Evolutionary conservation across 2,329 filamentous ascomycete genomes (phyloP), one percentile per base, ranked within the genome.

Genomic region (Fusarium acutatum): DNA sequence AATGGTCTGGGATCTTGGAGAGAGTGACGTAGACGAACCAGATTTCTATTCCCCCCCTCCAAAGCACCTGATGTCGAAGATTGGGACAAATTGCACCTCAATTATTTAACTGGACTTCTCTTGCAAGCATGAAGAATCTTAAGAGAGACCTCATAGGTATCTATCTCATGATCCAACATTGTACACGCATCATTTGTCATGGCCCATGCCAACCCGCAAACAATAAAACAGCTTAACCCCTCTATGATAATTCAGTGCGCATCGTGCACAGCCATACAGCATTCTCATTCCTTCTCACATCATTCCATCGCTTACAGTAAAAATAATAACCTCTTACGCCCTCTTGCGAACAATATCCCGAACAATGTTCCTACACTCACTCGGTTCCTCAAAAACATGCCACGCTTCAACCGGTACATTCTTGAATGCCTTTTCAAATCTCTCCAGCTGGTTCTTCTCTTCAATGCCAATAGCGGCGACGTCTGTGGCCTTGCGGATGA

Each of bases 351-450:
- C 56, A 12, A 76, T 67, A 41, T 78, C 74, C 53, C 75, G 74
- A 17, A 83, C 77, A 65, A 83, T 78, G 41, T 74, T 60, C 22
- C 77, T 64, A 50, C 89, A 91, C 82, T 97, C 94, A 43, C 86
- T 83, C 1, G 96, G 91, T 34, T 94, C 88, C 66, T 94, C 90
- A 80, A 97, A 98, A 0, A 97, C 91, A 78, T 91, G 89, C 95
- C 96, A 98, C 0, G 91, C 82, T 32, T 88, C 84, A 47, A 84
- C 86, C 0, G 95, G 93, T 14, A 98, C 86, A 44, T 87, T 91
- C 74, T 91, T 86, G 80, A 98, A 98, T 0, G 96, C 96, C 77
- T 90, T 89, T 79, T 95, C 91, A 77, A 98, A 98, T 35, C 96
- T 87, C 74, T 90, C 87, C 0, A 89, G 86, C 77, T 92, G 91